Evolutionary conservation across 257 asterid species (phyloP), one percentile per base, ranked within the genome.

Genomic region (Craterostigma plantagineum): DNA sequence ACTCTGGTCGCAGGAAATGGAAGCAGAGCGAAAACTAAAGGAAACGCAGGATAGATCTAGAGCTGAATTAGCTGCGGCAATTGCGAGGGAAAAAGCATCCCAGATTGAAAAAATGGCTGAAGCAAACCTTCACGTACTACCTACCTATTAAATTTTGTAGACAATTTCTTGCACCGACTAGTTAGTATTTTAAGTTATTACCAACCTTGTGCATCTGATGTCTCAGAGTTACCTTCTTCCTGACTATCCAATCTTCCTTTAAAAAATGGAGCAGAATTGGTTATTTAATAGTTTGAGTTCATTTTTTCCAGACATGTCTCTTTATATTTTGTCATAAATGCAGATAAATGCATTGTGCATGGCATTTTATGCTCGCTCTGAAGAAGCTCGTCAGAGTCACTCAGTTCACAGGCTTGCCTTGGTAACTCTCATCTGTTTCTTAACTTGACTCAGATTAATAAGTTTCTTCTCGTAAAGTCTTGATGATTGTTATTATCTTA

Each of bases 311-410:
- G 30, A 2, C 30, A 2, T 23, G 6, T n/a, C 30, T 23, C 30
- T 2, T 23, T 23, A 23, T 23, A 23, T 23, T 23, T 23, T 39
- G 38, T 55, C 16, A 15, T 37, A 42, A 51, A 52, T 52, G 58
- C 85, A 87, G 98, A 87, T 87, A 51, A 67, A 76, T 59, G 95
- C 95, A 44, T 67, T 87, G 75, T 87, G 98, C 71, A 87, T 87
- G 98, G 98, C 95, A 52, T 87, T 87, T 61, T 82, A 76, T 67
- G 98, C 98, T 18, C 93, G 85, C 11, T 87, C 98, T 18, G 92
- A 87, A 69, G 95, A 87, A 67, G 93, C 81, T 65, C 90, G 95
- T 56, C 95, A 76, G 73, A 87, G 79, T 68, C 92, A 87, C 68
- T 82, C 95, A 53, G 73, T 66, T 56, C 98, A 82, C 85, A 87